Conservation (phyloP, 805 yeast genomes). For the Ogataea corticis region DNA sequence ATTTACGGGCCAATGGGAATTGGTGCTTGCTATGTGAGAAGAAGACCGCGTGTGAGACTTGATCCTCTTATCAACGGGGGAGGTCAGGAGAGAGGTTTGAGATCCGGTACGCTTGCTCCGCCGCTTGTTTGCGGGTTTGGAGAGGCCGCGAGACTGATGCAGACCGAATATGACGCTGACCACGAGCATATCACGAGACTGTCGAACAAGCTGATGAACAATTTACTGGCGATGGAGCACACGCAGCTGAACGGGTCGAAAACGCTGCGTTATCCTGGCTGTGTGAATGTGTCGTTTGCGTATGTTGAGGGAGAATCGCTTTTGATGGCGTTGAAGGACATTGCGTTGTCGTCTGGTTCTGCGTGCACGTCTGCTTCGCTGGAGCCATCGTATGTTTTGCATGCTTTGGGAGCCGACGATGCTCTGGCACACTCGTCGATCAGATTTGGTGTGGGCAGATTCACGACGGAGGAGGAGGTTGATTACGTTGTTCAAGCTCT, state of each 20-base stretch:
- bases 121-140: constrained; percentile 95
- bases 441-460: constrained; percentile 95
- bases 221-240: constrained; percentile 79
- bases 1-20: constrained; percentile 98
- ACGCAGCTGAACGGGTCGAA: constrained; percentile 88
- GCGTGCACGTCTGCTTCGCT: constrained; percentile 98
- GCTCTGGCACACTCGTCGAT: constrained; percentile 98
- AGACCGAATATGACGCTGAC: constrained; percentile 73
- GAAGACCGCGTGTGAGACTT: constrained; percentile 97
- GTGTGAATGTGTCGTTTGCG: constrained; percentile 95
- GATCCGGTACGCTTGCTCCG: constrained; percentile 98
- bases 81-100: constrained; percentile 97
- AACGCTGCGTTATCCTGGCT: constrained; percentile 78
- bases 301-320: constrained; percentile 97
- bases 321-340: constrained; percentile 95
- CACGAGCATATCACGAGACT: constrained; percentile 65
- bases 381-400: constrained; percentile 95
- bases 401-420: constrained; percentile 96
- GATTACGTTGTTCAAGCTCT: constrained; percentile 92
- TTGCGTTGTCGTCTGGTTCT: constrained; percentile 93
- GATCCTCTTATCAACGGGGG: constrained; percentile 97
- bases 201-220: constrained; percentile 69
- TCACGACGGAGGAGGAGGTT: constrained; percentile 93
- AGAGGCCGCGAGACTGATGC: constrained; percentile 89
- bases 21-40: constrained; percentile 92